Evolutionary conservation across 2,329 filamentous ascomycete genomes (phyloP), one percentile per base, ranked within the genome.

Genomic region (Fusarium abutilonis): DNA sequence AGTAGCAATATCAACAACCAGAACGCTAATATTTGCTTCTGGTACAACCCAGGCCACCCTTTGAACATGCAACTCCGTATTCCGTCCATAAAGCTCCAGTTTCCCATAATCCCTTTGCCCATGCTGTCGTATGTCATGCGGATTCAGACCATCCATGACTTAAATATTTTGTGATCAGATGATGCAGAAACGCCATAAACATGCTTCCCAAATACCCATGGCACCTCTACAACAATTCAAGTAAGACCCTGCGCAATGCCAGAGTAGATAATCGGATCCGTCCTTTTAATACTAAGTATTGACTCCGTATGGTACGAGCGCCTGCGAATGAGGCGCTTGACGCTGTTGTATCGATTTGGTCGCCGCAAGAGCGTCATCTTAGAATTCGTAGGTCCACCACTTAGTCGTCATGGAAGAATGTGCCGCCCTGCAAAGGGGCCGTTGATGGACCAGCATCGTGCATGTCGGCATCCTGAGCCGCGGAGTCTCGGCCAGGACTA

Each of bases 391-490:
- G 32, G n/a, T 15, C 35, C 34, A 13, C 28, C 43, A 28, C 15
- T 72, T 68, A 78, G 50, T 82, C 76, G 56, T 83, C 81, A 52
- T 80, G 78, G 70, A 85, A 84, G 66, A 85, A 85, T 1, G 78
- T 80, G 40, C 76, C 77, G 43, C 76, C 77, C 52, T 79, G 79
- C 15, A 83, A 74, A 13, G 83, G 82, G 9, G 83, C 83, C 3
- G 83, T 84, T 9, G 83, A 83, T 7, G 83, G 82, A 6, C 81
- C 82, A 19, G 80, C 82, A 59, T 87, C 85, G 35, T 78, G 72
- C 84, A 86, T 86, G 19, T 83, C 80, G 28, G 86, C 76, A 52
- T 86, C 84, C 48, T 81, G 78, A 28, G 70, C 74, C 6, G 74
- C 59, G 15, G 75, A 67, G 9, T 78, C 77, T 46, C 72, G 72